phyloP scores from a whole-genome alignment of 2,329 filamentous ascomycete genomes.

The Colletotrichum sp. region DNA sequence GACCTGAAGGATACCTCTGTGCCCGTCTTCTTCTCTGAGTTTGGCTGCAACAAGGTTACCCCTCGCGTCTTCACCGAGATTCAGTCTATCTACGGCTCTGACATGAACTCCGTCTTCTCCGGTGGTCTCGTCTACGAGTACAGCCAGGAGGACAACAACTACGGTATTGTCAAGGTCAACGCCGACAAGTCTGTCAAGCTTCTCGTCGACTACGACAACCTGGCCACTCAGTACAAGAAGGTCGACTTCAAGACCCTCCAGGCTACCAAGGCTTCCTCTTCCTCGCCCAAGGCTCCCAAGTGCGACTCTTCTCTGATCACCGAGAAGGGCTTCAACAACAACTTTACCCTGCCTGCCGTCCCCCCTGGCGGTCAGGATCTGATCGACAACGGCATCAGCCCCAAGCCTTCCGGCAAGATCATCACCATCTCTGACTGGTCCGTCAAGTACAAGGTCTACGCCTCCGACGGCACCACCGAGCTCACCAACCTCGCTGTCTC shows the following conservation, averaged over 20 bases:
- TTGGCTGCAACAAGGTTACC: constrained; percentile 75
- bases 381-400: constrained; percentile 77
- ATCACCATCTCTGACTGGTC: constrained; percentile 70
- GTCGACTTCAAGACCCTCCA: constrained; percentile 75
- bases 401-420: constrained; percentile 69
- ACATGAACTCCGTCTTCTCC: constrained; percentile 73
- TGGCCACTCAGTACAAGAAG: constrained; percentile 76
- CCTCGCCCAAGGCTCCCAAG: constrained; percentile 57
- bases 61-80: constrained; percentile 81
- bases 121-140: constrained; percentile 86
- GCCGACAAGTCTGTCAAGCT: constrained; percentile 62
- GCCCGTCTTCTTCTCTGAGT: constrained; percentile 84
- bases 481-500: constrained; percentile 54
- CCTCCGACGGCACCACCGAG: constrained; percentile 40
- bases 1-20: constrained; percentile 71
- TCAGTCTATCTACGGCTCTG: constrained; percentile 69
- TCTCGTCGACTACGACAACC: constrained; percentile 71
- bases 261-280: constrained; percentile 60
- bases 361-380: constrained; percentile 73
- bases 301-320: constrained; percentile 74
- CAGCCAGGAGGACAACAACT: constrained; percentile 72
- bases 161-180: constrained; percentile 68
- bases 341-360: constrained; percentile 77
- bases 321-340: constrained; percentile 70
- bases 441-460: constrained; percentile 51